Conservation (phyloP, 2,329 filamentous ascomycete species). For the Escovopsis sp. region DNA sequence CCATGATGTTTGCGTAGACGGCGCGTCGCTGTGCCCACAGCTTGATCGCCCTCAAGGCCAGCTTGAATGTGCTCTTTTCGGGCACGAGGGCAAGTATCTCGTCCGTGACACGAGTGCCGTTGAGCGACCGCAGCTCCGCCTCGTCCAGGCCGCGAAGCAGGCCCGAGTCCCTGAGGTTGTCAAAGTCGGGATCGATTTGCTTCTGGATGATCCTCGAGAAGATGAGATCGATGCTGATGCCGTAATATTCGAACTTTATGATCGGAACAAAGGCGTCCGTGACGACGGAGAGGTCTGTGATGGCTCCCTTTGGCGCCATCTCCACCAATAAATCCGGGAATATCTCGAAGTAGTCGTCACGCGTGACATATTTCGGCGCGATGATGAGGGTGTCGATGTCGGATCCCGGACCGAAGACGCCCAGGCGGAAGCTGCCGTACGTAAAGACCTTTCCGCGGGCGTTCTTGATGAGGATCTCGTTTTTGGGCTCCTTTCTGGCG, state of each 20-base stretch:
- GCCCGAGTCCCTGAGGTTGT: conserved; percentile 67
- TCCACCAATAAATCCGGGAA: conserved; percentile 70
- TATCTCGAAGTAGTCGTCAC: conserved; percentile 81
- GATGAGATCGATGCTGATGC: conserved; percentile 91
- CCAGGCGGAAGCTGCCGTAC: conserved; percentile 88
- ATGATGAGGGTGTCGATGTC: conserved; percentile 96
- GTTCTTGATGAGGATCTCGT: conserved; percentile 63
- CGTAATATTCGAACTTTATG: conserved; percentile 86
- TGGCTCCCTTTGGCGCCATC: conserved; percentile 63
- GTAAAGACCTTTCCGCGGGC: conserved; percentile 89
- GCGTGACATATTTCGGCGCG: conserved; percentile 74
- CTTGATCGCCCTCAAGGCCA: conserved; percentile 84
- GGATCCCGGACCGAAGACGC: conserved; percentile 86
- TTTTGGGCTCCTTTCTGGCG: conserved; percentile 53
- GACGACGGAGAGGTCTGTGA: conserved; percentile 73
- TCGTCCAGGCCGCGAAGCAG: conserved; percentile 79
- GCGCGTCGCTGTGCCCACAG: conserved; percentile 88
- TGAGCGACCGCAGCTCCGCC: conserved; percentile 73
- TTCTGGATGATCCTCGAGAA: conserved; percentile 62
- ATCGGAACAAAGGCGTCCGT: conserved; percentile 89
- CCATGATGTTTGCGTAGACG: conserved; percentile 92
- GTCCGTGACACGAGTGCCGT: conserved; percentile 87
- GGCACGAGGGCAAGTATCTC: conserved; percentile 83
- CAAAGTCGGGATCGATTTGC: conserved; percentile 51
- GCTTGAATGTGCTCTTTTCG: conserved; percentile 75